These are phyloP conservation scores for Cyclostephanos invisitatus DNA, from an alignment of 108 stramenopile species.

Conservation along the genomic window DNA sequence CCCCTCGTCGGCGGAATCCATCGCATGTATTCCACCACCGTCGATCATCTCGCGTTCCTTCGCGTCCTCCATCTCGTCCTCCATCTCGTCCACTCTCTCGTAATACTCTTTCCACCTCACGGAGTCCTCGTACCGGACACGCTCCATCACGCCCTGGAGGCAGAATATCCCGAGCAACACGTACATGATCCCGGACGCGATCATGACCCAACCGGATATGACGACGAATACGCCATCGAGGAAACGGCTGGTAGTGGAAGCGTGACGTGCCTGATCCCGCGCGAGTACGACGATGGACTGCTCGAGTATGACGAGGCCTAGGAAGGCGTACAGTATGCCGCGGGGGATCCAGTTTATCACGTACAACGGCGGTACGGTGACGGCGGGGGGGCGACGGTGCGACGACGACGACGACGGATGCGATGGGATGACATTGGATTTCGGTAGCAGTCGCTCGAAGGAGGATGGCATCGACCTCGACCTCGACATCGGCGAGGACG, in stretches of 20 bases:
- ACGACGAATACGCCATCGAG: slow-evolving; percentile 58
- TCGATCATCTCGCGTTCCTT: slow-evolving; percentile 38
- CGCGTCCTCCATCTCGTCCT: slow-evolving; percentile 24
- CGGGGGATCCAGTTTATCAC: slow-evolving; percentile 48
- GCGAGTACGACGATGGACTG: slow-evolving; percentile 38
- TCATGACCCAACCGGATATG: slow-evolving; percentile 60
- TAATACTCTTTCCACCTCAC: slow-evolving; percentile 51
- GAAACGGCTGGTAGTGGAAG: slow-evolving; percentile 33
- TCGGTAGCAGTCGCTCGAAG: slow-evolving; percentile 13
- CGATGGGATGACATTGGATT: background rate
- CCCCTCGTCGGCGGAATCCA: too few species aligned
- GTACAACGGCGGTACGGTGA: slow-evolving; percentile 19
- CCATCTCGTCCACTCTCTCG: slow-evolving; percentile 52
- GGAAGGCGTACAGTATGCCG: slow-evolving; percentile 48
- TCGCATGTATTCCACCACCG: slow-evolving; percentile 24
- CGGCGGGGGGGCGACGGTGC: background rate
- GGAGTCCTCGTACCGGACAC: slow-evolving; percentile 44
- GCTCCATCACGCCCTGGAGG: slow-evolving; percentile 65
- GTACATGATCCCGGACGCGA: slow-evolving; percentile 59
- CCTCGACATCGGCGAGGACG: background rate
- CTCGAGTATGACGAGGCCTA: slow-evolving; percentile 33
- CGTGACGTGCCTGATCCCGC: slow-evolving; percentile 27
- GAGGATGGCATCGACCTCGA: background rate
- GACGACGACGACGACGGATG: background rate
- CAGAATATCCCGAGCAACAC: slow-evolving; percentile 71